Percentiles rank a stretch among this genome's conserved stretches.
These are phyloP conservation scores for Coleophoma eucalyptorum DNA, from an alignment of 2,329 filamentous ascomycete genomes.

Conservation along the genomic window DNA sequence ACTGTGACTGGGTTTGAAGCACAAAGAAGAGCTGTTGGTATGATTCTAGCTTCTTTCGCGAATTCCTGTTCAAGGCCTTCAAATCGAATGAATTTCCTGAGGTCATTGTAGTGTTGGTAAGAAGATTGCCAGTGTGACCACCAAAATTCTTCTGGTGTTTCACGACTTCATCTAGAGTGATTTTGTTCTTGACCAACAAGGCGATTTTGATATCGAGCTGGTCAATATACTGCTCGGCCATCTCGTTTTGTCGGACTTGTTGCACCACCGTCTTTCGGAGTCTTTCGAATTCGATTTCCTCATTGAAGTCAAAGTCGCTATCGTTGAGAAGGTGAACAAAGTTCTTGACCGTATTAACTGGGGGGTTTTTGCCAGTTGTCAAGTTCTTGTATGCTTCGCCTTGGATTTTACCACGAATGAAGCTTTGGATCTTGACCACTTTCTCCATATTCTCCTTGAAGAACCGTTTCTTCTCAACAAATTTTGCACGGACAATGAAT, in stretches of 20 bases:
- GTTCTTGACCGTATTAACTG: slow-evolving; percentile 94
- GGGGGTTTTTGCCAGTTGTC: slow-evolving; percentile 93
- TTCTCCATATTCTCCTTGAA: slow-evolving; percentile 98
- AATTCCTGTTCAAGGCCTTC: slow-evolving; percentile 96
- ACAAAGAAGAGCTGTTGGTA: slow-evolving; percentile 98
- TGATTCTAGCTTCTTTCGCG: slow-evolving; percentile 88
- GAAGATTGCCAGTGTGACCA: slow-evolving; percentile 76
- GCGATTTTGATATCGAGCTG: slow-evolving; percentile 99
- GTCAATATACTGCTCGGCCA: slow-evolving; percentile 96
- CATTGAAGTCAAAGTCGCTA: slow-evolving; percentile 98
- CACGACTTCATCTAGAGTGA: slow-evolving; percentile 95
- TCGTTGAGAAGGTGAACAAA: slow-evolving; percentile 98
- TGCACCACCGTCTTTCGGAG: slow-evolving; percentile 95
- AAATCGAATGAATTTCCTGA: slow-evolving; percentile 93
- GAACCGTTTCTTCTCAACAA: slow-evolving; percentile 80
- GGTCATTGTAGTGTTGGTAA: slow-evolving; percentile 84
- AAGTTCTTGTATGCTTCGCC: slow-evolving; percentile 97
- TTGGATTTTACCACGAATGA: slow-evolving; percentile 90
- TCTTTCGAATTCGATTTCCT: slow-evolving; percentile 95
- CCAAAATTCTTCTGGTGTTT: slow-evolving; percentile 96
- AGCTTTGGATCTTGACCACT: slow-evolving; percentile 97
- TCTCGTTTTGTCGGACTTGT: slow-evolving; percentile 94
- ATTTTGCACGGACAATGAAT: slow-evolving; percentile 68
- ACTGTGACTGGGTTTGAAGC: slow-evolving; percentile 93
- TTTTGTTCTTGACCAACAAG: slow-evolving; percentile 98